Base-by-base conservation (phyloP, 768 basidiomycete species). In the Sistotremastrum suecicum region DNA sequence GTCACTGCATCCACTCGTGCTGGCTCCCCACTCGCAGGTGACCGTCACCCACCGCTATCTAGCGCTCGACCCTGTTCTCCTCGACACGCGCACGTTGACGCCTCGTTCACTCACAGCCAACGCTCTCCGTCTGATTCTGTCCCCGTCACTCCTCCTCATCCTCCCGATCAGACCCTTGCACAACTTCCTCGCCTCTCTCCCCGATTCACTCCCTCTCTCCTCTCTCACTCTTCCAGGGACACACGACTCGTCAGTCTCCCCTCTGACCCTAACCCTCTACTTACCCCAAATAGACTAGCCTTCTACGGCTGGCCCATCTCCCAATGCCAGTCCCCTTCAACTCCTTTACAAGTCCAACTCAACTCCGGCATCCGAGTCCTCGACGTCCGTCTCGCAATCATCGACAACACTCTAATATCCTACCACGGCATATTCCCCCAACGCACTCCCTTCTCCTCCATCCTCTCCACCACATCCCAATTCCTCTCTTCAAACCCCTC, bases 281-380 rank as follows among this genome's bases (percentile, higher is more conserved):
- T 11, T 7, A 20, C 46, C 52, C 37, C 49, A 53, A 49, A 44
- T 56, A 83, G 81, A 4, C 80, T 89, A 78, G 80, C 87, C 6
- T 76, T 87, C 50, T 81, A 88, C 52, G 83, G 84, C 9, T 86
- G 82, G 78, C 84, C 83, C 0, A 63, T 92, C 35, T 83, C 85
- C 0, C 88, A 94, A 58, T 97, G 91, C 56, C 90, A 95, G 59
- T 72, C 74, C 34, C 63, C 64, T 6, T 57, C 62, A 3, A 80
- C 75, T 0, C 74, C 79, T 0, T 73, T 94, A 29, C 63, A 63
- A 31, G 62, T 66, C 12, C 91, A 97, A 61, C 69, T 97, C 7
- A 63, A 66, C 8, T 74, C 75, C 10, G 91, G 90, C 5, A 81
- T 91, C 48, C 78, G 90, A 3, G 72, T 87, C 41, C 57, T 92